These are phyloP conservation scores for Trichoderma cornu-damae DNA, from an alignment of 2,329 filamentous ascomycete genomes.

Conservation along the genomic window DNA sequence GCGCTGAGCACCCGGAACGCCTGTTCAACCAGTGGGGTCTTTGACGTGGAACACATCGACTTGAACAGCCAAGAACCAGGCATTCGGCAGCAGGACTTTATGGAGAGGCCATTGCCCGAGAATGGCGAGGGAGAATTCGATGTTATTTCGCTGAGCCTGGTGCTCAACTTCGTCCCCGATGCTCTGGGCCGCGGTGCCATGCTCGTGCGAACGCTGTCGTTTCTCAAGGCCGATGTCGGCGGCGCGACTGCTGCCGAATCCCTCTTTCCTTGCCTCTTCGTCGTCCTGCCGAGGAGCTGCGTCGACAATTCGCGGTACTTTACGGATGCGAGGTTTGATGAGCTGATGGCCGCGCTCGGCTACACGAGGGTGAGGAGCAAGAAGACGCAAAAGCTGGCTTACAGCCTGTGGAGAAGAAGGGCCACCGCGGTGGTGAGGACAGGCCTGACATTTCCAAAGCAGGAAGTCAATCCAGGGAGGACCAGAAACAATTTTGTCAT, in stretches of 20 bases:
- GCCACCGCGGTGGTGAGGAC: slow-evolving; percentile 21
- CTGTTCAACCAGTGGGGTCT: slow-evolving; percentile 65
- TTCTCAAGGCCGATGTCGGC: slow-evolving; percentile 46
- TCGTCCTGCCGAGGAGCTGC: slow-evolving; percentile 86
- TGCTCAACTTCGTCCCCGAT: slow-evolving; percentile 90
- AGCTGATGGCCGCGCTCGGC: slow-evolving; percentile 73
- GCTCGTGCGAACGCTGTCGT: slow-evolving; percentile 69
- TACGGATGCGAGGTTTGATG: slow-evolving; percentile 60
- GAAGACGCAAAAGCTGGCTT: slow-evolving; percentile 75
- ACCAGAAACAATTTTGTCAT: slow-evolving; percentile 89
- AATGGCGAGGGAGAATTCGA: slow-evolving; percentile 66
- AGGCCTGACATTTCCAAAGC: slow-evolving; percentile 49
- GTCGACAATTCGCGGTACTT: slow-evolving; percentile 88
- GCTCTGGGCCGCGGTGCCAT: slow-evolving; percentile 72
- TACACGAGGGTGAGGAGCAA: slow-evolving; percentile 64
- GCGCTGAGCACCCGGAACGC: slow-evolving; percentile 79
- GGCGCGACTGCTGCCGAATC: slow-evolving; percentile 23
- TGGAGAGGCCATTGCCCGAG: slow-evolving; percentile 72
- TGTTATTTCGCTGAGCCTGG: slow-evolving; percentile 83
- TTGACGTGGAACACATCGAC: slow-evolving; percentile 80
- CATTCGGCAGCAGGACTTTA: slow-evolving; percentile 89
- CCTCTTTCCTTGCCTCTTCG: slow-evolving; percentile 67
- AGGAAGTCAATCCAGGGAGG: slow-evolving; percentile 68
- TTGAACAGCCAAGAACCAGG: slow-evolving; percentile 77
- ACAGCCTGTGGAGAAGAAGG: slow-evolving; percentile 74